Conservation (phyloP, 768 basidiomycete species). For the Boletellus emodensis region DNA sequence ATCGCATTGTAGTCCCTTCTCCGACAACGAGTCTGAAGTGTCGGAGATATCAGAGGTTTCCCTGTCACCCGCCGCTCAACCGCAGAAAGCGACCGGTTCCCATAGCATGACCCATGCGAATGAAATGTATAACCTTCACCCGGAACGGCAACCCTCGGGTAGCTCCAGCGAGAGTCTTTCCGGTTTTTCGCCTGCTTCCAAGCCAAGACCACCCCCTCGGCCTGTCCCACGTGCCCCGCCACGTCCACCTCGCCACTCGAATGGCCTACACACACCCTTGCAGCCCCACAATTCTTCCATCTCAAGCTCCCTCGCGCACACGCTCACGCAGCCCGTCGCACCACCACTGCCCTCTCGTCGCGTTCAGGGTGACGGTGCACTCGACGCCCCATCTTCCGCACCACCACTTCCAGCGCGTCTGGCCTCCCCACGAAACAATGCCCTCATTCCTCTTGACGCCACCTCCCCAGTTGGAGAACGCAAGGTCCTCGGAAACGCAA, state of each 20-base stretch:
- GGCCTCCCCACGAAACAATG: not conserved
- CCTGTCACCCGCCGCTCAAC: constrained; percentile 4
- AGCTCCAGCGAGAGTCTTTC: constrained; percentile 23
- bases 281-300: not conserved
- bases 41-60: constrained; percentile 22
- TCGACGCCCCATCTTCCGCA: constrained; percentile 6
- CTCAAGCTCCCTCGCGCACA: not conserved
- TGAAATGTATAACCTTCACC: not conserved
- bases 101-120: not conserved
- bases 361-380: constrained; percentile 6
- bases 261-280: not conserved
- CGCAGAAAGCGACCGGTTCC: constrained; percentile 9
- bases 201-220: constrained; percentile 23
- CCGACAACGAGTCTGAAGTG: constrained; percentile 27
- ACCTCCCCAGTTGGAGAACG: constrained; percentile 23
- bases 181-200: constrained; percentile 8
- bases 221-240: constrained; percentile 16
- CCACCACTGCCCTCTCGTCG: constrained; percentile 43
- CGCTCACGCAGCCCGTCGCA: constrained; percentile 19
- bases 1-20: constrained; percentile 28
- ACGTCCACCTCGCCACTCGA: constrained; percentile 17
- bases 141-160: constrained; percentile 13
- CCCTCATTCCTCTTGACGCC: constrained; percentile 12
- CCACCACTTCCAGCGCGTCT: constrained; percentile 39
- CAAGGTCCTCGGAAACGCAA: constrained; percentile 27